Evolutionary conservation across 2,329 filamentous ascomycete species (phyloP).

Genomic region (Chalaropsis ovoidea): DNA sequence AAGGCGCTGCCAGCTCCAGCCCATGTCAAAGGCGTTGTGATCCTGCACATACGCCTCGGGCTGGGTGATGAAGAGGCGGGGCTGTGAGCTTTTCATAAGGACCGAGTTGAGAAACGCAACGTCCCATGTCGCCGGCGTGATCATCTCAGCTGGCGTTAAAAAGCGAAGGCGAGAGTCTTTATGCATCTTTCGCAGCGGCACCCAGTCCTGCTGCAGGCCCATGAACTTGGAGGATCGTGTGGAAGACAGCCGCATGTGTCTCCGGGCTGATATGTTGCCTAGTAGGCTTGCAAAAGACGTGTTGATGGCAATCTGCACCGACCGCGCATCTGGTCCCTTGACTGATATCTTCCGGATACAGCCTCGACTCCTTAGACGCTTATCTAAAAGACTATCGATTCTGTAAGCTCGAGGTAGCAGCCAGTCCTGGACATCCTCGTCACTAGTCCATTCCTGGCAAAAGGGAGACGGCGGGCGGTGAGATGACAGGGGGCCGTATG

Average conservation of each 20-base stretch:
- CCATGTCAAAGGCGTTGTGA: conserved; percentile 40
- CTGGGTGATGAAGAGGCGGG: conserved; percentile 65
- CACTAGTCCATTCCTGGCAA: conserved; percentile 40
- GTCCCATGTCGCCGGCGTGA: conserved; percentile 62
- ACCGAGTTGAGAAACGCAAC: conserved; percentile 60
- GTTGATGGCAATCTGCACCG: conserved; percentile 54
- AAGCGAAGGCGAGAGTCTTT: conserved; percentile 64
- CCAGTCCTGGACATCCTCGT: conserved; percentile 45
- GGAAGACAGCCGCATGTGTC: conserved; percentile 11
- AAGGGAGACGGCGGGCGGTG: conserved; percentile 42
- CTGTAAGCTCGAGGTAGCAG: conserved; percentile 59
- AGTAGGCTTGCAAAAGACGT: conserved; percentile 52
- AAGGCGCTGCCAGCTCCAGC: conserved; percentile 63
- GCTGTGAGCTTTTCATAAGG: conserved; percentile 59
- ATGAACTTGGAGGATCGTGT: conserved; percentile 35
- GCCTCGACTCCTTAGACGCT: conserved; percentile 64
- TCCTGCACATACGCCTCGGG: conserved; percentile 65
- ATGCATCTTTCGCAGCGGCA: conserved; percentile 67
- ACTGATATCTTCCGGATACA: conserved; percentile 56
- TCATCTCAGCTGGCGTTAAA: conserved; percentile 59
- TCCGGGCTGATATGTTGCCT: conserved; percentile 25
- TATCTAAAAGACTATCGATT: conserved; percentile 52
- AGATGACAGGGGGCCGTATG: conserved; percentile 36
- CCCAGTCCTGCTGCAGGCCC: conserved; percentile 57
- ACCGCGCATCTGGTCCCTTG: conserved; percentile 53